Base-by-base conservation (phyloP, 106 monocot genomes). In the Alisma plantagoaquatica region DNA sequence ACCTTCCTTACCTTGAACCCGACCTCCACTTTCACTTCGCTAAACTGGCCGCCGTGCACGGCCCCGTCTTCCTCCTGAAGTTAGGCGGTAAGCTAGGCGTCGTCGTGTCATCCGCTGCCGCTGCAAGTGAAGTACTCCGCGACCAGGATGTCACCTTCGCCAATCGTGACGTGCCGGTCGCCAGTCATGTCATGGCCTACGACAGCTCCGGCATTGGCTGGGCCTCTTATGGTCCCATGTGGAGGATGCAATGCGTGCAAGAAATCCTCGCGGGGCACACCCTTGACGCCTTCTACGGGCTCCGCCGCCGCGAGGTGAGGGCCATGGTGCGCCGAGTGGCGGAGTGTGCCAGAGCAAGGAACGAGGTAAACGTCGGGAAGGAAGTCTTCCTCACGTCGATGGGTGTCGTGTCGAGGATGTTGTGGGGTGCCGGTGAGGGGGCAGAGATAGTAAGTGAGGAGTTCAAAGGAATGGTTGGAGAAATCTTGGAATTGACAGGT, bases 241-340 rank as follows among this genome's bases (percentile, higher is more conserved):
- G 71, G 80, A 72, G 85, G 29, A 76, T 85, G 70, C 76, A 79
- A 29, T 72, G 85, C 51, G 85, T 70, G 29, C 65, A 55, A 22
- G 64, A 85, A 62, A 23, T 85, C 66, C 60, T 85, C 15, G 25
- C 59, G 61, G 49, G 64, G 0, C 15, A 69, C 30, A 60, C 70
- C 50, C 66, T 86, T 27, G 80, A 73, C 42, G 54, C 55, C 63
- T n/a, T n/a, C n/a, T n/a, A n/a, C n/a, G n/a, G n/a, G n/a, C n/a
- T n/a, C n/a, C n/a, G n/a, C n/a, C n/a, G n/a, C n/a, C n/a, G n/a
- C n/a, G n/a, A n/a, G n/a, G n/a, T n/a, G n/a, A n/a, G n/a, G n/a
- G 51, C 65, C 12, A 59, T 42, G 51, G 38, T 10, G 18, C 77
- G 73, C 31, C 69, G 80, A 10, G 47, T 43, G 17, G 48, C 48